Conservation (phyloP, 352 stramenopile genomes). For the Phytophthora foliorum region DNA sequence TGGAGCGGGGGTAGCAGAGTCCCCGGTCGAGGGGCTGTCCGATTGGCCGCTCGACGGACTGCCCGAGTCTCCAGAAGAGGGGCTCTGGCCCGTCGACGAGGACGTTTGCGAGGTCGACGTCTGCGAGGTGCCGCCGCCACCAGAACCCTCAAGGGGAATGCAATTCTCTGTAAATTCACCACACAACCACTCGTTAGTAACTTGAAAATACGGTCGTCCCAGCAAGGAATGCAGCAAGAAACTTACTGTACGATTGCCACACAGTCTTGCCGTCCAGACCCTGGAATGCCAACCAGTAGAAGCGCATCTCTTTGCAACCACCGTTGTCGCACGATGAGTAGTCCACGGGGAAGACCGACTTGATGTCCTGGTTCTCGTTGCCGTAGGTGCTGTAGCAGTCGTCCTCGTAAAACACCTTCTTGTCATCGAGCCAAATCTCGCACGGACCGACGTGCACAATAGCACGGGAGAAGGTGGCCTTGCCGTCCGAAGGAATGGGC, state of each 20-base stretch:
- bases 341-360: conserved; percentile 43
- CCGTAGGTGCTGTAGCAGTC: conserved; percentile 39
- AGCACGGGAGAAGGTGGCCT: conserved; percentile 28
- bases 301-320: conserved; percentile 39
- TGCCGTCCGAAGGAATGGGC: conserved; percentile 26
- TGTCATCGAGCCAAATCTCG: conserved; percentile 41
- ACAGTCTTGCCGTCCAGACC: conserved; percentile 28
- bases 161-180: conserved; percentile 17
- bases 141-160: conserved; percentile 13
- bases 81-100: not conserved
- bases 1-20: not conserved
- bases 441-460: conserved; percentile 32
- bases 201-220: not conserved
- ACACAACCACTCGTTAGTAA: not conserved
- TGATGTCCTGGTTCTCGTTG: conserved; percentile 29
- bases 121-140: not conserved
- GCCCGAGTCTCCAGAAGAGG: not conserved
- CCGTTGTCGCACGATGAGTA: conserved; percentile 37
- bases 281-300: conserved; percentile 49
- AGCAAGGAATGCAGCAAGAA: not conserved
- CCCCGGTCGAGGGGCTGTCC: not conserved
- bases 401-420: conserved; percentile 36
- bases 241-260: conserved; percentile 45
- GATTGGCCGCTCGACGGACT: not conserved
- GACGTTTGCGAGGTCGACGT: not conserved